These are phyloP conservation scores for Biscogniauxia marginata DNA, from an alignment of 2,329 filamentous ascomycete genomes.

Conservation along the genomic window DNA sequence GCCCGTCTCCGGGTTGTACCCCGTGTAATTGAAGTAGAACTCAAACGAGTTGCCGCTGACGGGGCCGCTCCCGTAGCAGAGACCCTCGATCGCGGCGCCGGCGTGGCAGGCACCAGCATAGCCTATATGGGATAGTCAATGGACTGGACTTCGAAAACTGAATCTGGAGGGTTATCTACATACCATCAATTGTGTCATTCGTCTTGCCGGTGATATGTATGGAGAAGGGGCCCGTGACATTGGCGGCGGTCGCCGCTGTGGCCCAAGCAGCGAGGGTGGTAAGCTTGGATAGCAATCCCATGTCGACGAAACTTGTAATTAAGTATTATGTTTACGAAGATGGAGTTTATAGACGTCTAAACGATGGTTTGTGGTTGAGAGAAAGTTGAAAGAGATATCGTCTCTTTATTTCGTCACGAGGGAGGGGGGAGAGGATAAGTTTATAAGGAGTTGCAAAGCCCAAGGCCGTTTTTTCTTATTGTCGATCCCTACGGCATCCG, in stretches of 20 bases:
- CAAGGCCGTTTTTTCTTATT: not conserved
- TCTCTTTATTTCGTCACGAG: not conserved
- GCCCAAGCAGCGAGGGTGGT: conserved; percentile 9
- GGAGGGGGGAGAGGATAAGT: not conserved
- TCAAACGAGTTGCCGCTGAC: conserved; percentile 7
- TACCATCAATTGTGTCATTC: conserved; percentile 24
- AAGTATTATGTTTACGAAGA: not conserved
- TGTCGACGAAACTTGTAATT: conserved; percentile 1
- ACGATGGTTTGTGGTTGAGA: not conserved
- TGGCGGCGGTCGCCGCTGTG: conserved; percentile 16
- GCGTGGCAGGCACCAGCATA: conserved; percentile 24
- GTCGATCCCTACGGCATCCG: not conserved
- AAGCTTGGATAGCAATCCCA: conserved; percentile 5
- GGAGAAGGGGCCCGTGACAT: conserved; percentile 22
- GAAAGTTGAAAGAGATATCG: not conserved
- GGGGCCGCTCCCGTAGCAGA: conserved; percentile 23
- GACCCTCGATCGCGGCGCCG: conserved; percentile 22
- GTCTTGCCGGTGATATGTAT: conserved; percentile 23
- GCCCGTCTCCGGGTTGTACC: not conserved
- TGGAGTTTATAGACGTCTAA: not conserved
- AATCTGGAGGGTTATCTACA: not conserved
- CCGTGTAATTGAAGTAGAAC: conserved; percentile 26
- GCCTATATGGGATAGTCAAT: conserved; percentile 9
- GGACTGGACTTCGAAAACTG: not conserved
- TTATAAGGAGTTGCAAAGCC: not conserved